Conservation (phyloP, 2,329 filamentous ascomycete genomes). For the Stenocarpella maydis region DNA sequence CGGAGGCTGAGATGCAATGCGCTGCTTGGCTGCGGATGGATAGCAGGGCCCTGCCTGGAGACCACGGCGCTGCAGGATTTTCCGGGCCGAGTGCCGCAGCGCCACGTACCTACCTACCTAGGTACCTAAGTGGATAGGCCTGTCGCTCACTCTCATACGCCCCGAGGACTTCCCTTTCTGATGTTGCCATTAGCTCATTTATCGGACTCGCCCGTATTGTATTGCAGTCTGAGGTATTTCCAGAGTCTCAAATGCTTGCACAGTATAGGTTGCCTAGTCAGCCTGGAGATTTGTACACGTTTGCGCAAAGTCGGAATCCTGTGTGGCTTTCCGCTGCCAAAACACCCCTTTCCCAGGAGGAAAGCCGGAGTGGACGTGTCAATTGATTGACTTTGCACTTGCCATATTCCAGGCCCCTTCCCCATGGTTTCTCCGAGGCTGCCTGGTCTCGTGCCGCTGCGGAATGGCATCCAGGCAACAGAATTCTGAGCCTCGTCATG, state of each 20-base stretch:
- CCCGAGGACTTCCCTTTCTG: too few species aligned
- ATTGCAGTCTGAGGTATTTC: not conserved
- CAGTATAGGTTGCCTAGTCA: not conserved
- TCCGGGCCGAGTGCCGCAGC: not conserved
- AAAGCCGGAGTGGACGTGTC: not conserved
- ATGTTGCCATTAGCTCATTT: too few species aligned
- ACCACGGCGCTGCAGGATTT: conserved; percentile 12
- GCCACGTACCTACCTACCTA: not conserved
- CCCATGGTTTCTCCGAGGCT: not conserved
- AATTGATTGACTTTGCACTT: not conserved
- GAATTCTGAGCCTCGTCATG: conserved; percentile 1
- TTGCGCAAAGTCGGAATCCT: not conserved
- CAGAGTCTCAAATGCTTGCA: not conserved
- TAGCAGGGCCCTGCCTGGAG: not conserved
- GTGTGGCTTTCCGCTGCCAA: not conserved
- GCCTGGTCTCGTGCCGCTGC: not conserved
- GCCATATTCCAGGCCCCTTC: not conserved
- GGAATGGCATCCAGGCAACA: conserved; percentile 15
- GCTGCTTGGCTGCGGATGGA: not conserved
- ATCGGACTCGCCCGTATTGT: not conserved
- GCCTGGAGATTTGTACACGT: not conserved
- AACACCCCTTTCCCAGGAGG: not conserved
- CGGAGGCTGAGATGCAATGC: conserved; percentile 20
- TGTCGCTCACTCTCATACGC: too few species aligned
- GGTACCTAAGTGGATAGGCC: too few species aligned